A percentile compares a stretch with the other conserved stretches of the same genome.
Evolutionary conservation across 352 stramenopile genomes (phyloP).

Genomic region (Bremia lactucae): DNA sequence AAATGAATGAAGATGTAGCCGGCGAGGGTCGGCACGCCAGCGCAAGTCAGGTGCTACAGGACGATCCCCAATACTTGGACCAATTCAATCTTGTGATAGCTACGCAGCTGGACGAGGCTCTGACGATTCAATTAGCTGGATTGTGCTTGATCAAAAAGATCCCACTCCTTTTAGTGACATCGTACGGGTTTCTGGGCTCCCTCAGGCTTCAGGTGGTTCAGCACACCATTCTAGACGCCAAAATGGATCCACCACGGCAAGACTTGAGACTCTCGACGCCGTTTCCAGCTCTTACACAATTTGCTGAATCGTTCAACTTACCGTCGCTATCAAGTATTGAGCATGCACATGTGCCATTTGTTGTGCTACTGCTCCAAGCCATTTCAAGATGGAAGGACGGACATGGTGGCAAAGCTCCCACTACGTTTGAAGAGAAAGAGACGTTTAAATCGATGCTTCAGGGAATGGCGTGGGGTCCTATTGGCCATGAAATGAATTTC

Average conservation of each 20-base stretch:
- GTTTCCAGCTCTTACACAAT: slow-evolving; percentile 61
- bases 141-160: slow-evolving; percentile 58
- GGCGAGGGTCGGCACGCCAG: slow-evolving; percentile 39
- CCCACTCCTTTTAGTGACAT: slow-evolving; percentile 75
- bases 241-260: slow-evolving; percentile 74
- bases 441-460: slow-evolving; percentile 77
- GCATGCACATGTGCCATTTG: slow-evolving; percentile 89
- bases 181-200: slow-evolving; percentile 89
- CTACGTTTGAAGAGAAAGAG: slow-evolving; percentile 84
- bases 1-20: slow-evolving; percentile 94
- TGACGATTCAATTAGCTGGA: slow-evolving; percentile 45
- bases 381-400: slow-evolving; percentile 42
- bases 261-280: slow-evolving; percentile 83
- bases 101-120: slow-evolving; percentile 64
- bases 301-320: slow-evolving; percentile 48
- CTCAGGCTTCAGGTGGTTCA: slow-evolving; percentile 84
- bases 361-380: slow-evolving; percentile 84
- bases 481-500: slow-evolving; percentile 92
- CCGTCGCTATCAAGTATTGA: slow-evolving; percentile 67
- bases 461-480: slow-evolving; percentile 38
- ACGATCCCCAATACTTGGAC: slow-evolving; percentile 47
- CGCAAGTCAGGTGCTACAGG: slow-evolving; percentile 36
- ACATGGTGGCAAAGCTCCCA: slow-evolving; percentile 41
- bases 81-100: slow-evolving; percentile 83
- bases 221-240: slow-evolving; percentile 85